phyloP scores from a whole-genome alignment of 2,329 filamentous ascomycete species.

The Arthrobotrys pseudoclavata region DNA sequence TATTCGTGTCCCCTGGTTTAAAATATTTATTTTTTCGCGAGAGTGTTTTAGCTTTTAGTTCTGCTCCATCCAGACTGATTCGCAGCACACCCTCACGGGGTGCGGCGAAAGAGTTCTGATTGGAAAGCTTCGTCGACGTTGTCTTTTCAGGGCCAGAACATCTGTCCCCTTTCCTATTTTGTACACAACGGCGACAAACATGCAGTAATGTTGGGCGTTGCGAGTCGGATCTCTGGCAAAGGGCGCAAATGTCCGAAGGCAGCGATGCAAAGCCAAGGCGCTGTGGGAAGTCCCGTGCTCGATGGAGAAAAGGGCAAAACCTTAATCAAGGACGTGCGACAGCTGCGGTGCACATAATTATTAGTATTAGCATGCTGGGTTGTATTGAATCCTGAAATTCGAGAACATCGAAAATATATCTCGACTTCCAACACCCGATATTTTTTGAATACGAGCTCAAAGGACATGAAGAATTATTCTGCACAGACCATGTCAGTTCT shows the following conservation, averaged over 20 bases:
- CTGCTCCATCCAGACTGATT: slow-evolving; percentile 25
- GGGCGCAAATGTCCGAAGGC: slow-evolving; percentile 32
- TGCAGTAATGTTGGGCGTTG: slow-evolving; percentile 36
- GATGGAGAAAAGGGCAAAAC: slow-evolving; percentile 42
- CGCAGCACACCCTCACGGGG: slow-evolving; percentile 45
- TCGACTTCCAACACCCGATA: slow-evolving; percentile 3
- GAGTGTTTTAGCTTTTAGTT: slow-evolving; percentile 44
- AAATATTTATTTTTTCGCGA: slow-evolving; percentile 23
- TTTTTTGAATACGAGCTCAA: slow-evolving; percentile 15
- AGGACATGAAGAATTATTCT: slow-evolving; percentile 44
- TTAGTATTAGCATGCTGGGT: background rate
- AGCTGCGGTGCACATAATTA: slow-evolving; percentile 11
- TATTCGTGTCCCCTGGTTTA: slow-evolving; percentile 4
- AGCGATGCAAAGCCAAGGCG: slow-evolving; percentile 41
- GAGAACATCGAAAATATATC: slow-evolving; percentile 28
- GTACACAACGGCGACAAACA: slow-evolving; percentile 37
- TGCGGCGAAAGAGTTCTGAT: slow-evolving; percentile 34
- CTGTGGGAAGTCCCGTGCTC: slow-evolving; percentile 32
- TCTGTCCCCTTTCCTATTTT: slow-evolving; percentile 35
- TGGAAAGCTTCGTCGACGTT: slow-evolving; percentile 41
- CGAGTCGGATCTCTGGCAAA: slow-evolving; percentile 39
- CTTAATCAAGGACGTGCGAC: slow-evolving; percentile 43
- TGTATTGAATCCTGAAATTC: slow-evolving; percentile 9
- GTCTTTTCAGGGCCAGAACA: slow-evolving; percentile 39
- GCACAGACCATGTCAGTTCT: slow-evolving; percentile 49